Conservation (phyloP, 208 protist genomes). For the Wallacemonas sp. region DNA sequence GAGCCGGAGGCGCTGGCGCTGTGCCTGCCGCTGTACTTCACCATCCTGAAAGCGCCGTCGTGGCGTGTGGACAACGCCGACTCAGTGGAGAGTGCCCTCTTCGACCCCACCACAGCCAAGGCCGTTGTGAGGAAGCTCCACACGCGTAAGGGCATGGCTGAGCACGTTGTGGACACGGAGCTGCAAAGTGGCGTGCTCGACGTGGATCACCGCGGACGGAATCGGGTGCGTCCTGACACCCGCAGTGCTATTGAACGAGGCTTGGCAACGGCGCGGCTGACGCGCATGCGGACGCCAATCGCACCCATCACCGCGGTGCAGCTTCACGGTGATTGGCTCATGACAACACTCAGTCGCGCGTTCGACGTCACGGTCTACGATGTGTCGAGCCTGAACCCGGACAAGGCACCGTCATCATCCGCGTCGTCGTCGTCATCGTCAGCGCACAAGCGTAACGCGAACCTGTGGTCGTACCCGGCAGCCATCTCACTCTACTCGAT, state of each 20-base stretch:
- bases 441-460: too few relatives aligned
- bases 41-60: not conserved
- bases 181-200: not conserved
- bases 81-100: too few relatives aligned
- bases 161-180: constrained; percentile 1
- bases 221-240: too few relatives aligned
- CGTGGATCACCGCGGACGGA: not conserved
- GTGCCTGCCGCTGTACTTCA: constrained; percentile 11
- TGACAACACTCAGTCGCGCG: constrained; percentile 27
- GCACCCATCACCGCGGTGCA: not conserved
- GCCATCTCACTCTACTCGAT: constrained; percentile 3
- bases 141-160: not conserved
- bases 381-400: constrained; percentile 4
- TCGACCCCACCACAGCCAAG: too few relatives aligned
- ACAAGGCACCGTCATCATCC: not conserved
- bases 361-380: constrained; percentile 37
- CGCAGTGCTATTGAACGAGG: too few relatives aligned
- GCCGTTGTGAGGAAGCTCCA: not conserved
- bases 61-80: constrained; percentile 7
- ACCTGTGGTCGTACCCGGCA: not conserved
- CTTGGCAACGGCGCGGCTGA: not conserved
- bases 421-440: too few relatives aligned
- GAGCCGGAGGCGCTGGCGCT: not conserved
- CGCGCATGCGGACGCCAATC: not conserved
- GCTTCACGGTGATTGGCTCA: constrained; percentile 24